phyloP scores from a whole-genome alignment of 345 rosid species.

The Xanthoceras sorbifolium region DNA sequence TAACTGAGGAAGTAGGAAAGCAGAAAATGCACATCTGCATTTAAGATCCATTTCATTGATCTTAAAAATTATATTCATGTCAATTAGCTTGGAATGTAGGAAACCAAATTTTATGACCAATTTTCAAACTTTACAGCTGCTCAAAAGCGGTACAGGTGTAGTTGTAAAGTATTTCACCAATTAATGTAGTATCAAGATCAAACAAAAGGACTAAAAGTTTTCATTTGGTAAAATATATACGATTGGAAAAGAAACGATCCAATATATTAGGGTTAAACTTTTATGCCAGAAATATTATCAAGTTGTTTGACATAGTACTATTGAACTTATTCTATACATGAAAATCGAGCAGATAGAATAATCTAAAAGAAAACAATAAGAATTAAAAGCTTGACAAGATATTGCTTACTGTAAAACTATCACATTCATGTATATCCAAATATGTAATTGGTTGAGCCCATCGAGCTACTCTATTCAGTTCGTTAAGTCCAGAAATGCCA shows the following conservation, averaged over 20 bases:
- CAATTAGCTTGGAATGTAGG: slow-evolving; percentile 1
- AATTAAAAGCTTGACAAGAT: not conserved
- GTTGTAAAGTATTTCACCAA: not conserved
- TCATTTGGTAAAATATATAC: not conserved
- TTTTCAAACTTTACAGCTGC: slow-evolving; percentile 6
- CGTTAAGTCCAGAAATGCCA: slow-evolving; percentile 61
- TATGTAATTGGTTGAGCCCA: slow-evolving; percentile 96
- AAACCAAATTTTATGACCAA: not conserved
- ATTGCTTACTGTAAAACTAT: slow-evolving; percentile 66
- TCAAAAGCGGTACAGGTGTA: not conserved
- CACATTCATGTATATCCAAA: slow-evolving; percentile 66
- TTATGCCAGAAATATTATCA: not conserved
- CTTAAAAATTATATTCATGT: not conserved
- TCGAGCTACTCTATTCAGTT: slow-evolving; percentile 54
- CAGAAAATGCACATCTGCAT: slow-evolving; percentile 93
- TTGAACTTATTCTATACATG: not conserved
- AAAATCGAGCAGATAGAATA: not conserved
- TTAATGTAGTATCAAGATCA: not conserved
- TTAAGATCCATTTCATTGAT: slow-evolving; percentile 17
- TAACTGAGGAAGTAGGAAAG: slow-evolving; percentile 92
- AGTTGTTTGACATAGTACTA: not conserved
- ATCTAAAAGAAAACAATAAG: not conserved
- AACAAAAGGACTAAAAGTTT: not conserved
- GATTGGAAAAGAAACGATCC: not conserved
- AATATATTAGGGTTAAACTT: not conserved